Evolutionary conservation across 2,329 filamentous ascomycete species (phyloP).

Genomic region (Sporothrix curviconia): DNA sequence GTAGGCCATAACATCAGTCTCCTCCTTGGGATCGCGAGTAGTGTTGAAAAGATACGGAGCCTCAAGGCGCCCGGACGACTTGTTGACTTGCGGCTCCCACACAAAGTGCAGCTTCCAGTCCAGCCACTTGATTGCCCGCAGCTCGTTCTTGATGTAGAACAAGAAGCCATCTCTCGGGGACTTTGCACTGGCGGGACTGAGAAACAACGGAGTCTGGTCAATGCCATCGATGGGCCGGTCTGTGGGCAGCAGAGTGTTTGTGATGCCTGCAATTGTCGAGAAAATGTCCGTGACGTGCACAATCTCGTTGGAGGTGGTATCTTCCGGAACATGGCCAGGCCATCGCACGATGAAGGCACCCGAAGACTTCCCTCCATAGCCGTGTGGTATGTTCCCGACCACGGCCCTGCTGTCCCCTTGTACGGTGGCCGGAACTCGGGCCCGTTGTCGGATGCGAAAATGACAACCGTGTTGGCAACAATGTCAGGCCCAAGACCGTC

Average conservation of each 20-base stretch:
- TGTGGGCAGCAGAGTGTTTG: constrained; percentile 17
- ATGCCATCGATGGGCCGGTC: constrained; percentile 29
- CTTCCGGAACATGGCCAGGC: constrained; percentile 26
- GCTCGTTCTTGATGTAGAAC: constrained; percentile 31
- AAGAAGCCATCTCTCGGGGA: constrained; percentile 25
- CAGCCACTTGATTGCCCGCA: constrained; percentile 30
- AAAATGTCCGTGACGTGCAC: constrained; percentile 31
- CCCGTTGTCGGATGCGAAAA: constrained; percentile 32
- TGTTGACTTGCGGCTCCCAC: constrained; percentile 32
- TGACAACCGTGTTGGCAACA: constrained; percentile 28
- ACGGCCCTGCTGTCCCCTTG: constrained; percentile 28
- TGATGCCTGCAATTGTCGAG: constrained; percentile 26
- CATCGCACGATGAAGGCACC: constrained; percentile 32
- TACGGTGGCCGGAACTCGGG: constrained; percentile 30
- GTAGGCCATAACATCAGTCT: constrained; percentile 26
- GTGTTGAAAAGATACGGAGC: constrained; percentile 29
- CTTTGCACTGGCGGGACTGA: constrained; percentile 14
- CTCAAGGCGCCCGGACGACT: constrained; percentile 27
- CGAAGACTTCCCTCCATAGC: constrained; percentile 32
- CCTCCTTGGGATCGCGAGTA: constrained; percentile 29
- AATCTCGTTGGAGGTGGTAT: constrained; percentile 25
- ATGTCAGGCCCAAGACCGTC: constrained; percentile 23
- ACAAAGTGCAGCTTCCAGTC: constrained; percentile 31
- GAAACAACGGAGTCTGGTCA: constrained; percentile 25
- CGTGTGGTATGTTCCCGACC: constrained; percentile 31